Evolutionary conservation across 306 rosid species (phyloP).

Genomic region (Quillaja saponaria): DNA sequence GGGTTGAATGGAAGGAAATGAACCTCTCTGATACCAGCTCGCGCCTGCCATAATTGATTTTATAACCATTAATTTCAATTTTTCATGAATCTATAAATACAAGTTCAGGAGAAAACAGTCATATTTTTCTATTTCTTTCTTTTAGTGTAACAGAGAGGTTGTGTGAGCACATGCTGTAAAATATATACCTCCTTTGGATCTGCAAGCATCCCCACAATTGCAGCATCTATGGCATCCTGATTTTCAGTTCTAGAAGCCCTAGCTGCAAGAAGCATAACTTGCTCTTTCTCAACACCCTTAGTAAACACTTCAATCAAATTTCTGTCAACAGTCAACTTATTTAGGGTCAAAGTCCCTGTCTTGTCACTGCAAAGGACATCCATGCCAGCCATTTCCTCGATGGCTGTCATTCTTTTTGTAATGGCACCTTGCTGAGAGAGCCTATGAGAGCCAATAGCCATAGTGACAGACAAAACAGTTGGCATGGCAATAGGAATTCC

Average conservation of each 20-base stretch:
- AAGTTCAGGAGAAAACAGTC: neutral
- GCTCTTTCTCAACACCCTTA: slow-evolving; percentile 85
- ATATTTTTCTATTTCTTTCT: neutral
- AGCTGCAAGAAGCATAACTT: slow-evolving; percentile 85
- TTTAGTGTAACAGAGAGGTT: neutral
- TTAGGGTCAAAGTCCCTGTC: slow-evolving; percentile 92
- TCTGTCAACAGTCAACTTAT: slow-evolving; percentile 82
- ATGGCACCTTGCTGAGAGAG: slow-evolving; percentile 98
- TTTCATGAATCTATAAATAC: neutral
- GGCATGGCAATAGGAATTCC: slow-evolving; percentile 99
- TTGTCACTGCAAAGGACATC: slow-evolving; percentile 99
- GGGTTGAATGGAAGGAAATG: slow-evolving; percentile 98
- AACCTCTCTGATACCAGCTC: slow-evolving; percentile 89
- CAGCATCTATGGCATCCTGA: slow-evolving; percentile 99
- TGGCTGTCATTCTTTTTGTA: slow-evolving; percentile 97
- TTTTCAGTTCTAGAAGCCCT: slow-evolving; percentile 98
- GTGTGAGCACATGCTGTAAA: neutral
- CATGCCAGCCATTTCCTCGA: slow-evolving; percentile 99
- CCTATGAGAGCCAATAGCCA: slow-evolving; percentile 99
- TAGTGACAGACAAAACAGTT: slow-evolving; percentile 95
- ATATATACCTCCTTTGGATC: slow-evolving; percentile 89
- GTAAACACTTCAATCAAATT: slow-evolving; percentile 83
- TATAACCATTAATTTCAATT: slow-evolving; percentile 17
- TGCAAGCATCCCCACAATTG: slow-evolving; percentile 97
- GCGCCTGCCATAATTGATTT: slow-evolving; percentile 57